Percentiles rank a stretch among this genome's conserved stretches.
These are phyloP conservation scores for Leavenworthia alabamica DNA, from an alignment of 345 rosid species.

Conservation along the genomic window DNA sequence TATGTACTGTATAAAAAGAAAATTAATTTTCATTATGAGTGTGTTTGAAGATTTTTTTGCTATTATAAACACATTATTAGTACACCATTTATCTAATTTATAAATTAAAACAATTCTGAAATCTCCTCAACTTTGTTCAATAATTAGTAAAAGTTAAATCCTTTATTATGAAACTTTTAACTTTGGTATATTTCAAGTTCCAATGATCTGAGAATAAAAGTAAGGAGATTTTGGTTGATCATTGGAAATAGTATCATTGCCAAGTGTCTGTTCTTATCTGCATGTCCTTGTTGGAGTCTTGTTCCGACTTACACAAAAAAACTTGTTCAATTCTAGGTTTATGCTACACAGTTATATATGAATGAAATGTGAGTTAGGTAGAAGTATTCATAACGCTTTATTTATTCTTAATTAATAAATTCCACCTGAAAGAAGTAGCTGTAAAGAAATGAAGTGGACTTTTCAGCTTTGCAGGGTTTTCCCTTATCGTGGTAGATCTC, in stretches of 20 bases:
- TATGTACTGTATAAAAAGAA: neutral
- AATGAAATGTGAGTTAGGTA: neutral
- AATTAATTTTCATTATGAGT: neutral
- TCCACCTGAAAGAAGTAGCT: conserved; percentile 19
- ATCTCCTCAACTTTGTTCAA: neutral
- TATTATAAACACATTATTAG: neutral
- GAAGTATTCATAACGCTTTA: neutral
- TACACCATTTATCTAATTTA: neutral
- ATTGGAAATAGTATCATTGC: conserved; percentile 24
- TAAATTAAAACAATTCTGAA: neutral
- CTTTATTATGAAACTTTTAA: neutral
- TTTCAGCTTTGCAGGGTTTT: conserved; percentile 26
- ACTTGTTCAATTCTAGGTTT: neutral
- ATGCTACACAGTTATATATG: neutral
- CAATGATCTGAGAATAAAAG: conserved; percentile 23
- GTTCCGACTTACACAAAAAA: neutral
- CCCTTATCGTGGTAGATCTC: conserved; percentile 14
- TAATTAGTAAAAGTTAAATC: neutral
- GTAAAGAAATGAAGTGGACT: conserved; percentile 20
- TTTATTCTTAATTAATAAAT: neutral
- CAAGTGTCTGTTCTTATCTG: conserved; percentile 28
- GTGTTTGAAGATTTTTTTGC: neutral
- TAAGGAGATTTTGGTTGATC: conserved; percentile 13
- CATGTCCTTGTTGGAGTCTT: conserved; percentile 26
- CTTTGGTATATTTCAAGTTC: conserved; percentile 44